Base-by-base conservation (phyloP, 2,329 filamentous ascomycete genomes). In the Aspergillus arachidicola region DNA sequence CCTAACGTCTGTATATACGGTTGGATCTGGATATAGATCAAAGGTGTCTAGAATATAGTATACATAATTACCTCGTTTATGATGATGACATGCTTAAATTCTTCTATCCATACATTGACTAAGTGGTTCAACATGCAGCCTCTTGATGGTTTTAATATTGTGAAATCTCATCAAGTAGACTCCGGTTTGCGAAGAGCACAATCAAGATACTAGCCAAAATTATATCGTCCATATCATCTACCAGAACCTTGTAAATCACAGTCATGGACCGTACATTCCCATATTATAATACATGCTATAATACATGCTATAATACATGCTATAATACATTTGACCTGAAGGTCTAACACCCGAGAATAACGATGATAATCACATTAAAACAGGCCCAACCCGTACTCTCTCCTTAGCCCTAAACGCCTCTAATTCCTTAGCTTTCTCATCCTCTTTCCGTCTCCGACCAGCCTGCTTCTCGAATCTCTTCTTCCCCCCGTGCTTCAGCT, bases 401-500 rank as follows among this genome's bases (percentile, higher is more conserved):
- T 57, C 65, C 45, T 68, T 63, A 45, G 57, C 64, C 57, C 53
- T 64, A 51, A 73, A 30, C 51, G 72, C 62, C 32, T 56, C 63
- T 11, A 62, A 10, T 21, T 60, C 59, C 28, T 26, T 32, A 32
- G 60, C 51, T 14, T 60, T 65, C 21, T 67, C 60, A 21, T 59
- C 59, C 32, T 64, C 62, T 28, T 61, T 63, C 32, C 67, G 34
- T 34, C 58, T 54, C 32, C 67, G 67, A 19, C 64, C 63, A 57
- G 62, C 65, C 30, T 64, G 59, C 79, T 81, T 71, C 85, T 82
- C 62, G 85, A 93, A 80, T 80, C 87, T 66, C 79, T 91, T 76
- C 82, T 86, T 83, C 1, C 91, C 92, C 0, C 94, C 94, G 74
- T 95, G 91, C 76, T 90, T 94, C 65, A 97, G 74, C 77, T 96